phyloP scores from a whole-genome alignment of 2,329 filamentous ascomycete genomes.

The Trichoderma brevicompactum region DNA sequence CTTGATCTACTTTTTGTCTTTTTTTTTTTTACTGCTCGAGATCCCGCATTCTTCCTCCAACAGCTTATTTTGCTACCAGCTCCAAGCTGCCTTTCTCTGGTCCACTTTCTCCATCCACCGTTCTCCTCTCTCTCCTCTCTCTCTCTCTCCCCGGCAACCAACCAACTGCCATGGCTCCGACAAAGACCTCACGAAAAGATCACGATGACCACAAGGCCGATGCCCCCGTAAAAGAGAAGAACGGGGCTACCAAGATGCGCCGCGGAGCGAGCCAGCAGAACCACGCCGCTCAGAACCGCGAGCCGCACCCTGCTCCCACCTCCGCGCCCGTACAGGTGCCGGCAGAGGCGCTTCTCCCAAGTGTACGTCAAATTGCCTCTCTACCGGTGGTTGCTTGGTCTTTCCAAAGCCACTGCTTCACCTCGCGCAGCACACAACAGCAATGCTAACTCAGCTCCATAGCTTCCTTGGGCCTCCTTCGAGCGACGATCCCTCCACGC shows the following conservation, averaged over 20 bases:
- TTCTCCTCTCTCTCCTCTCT: not conserved
- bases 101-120: not conserved
- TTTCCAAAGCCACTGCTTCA: too few relatives aligned
- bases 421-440: not conserved
- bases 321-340: conserved; percentile 40
- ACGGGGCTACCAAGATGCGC: conserved; percentile 57
- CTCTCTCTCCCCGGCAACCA: not conserved
- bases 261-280: conserved; percentile 59
- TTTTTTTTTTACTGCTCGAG: not conserved
- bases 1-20: not conserved
- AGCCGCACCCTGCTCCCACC: conserved; percentile 48
- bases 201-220: conserved; percentile 56
- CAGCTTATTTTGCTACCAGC: not conserved
- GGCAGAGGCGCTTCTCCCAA: conserved; percentile 41
- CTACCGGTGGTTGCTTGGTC: too few relatives aligned
- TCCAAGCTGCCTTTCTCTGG: not conserved
- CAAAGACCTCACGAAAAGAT: conserved; percentile 52
- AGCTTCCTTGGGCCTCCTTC: conserved; percentile 71
- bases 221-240: conserved; percentile 51
- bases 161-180: conserved; percentile 48
- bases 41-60: not conserved
- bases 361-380: conserved; percentile 38
- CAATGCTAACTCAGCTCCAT: conserved; percentile 30
- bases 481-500: conserved; percentile 70
- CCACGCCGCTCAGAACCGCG: conserved; percentile 50